phyloP scores from a whole-genome alignment of 1,284 basidiomycete species.

The Tilletia caries region DNA sequence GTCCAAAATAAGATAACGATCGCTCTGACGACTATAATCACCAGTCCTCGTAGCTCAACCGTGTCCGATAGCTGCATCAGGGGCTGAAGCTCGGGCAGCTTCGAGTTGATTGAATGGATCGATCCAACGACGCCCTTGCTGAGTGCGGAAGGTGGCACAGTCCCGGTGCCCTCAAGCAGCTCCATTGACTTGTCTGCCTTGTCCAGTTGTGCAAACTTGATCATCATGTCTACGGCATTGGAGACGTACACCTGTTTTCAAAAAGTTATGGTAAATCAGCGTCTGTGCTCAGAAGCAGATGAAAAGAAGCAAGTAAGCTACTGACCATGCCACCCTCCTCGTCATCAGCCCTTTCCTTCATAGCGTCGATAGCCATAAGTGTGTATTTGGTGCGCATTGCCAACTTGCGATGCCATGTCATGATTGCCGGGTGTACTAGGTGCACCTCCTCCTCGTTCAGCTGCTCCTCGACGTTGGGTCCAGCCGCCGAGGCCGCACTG shows the following conservation, averaged over 20 bases:
- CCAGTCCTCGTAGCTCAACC: neutral
- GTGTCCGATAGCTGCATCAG: neutral
- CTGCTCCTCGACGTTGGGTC: no score
- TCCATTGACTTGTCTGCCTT: neutral
- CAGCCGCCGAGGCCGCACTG: no score
- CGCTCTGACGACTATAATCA: neutral
- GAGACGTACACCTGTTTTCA: no score
- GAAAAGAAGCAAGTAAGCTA: no score
- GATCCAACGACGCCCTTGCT: no score
- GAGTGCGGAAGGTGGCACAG: neutral
- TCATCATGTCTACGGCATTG: neutral
- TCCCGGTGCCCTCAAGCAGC: neutral
- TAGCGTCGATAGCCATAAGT: no score
- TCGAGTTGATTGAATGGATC: neutral
- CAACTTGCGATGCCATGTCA: no score
- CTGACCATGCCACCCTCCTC: no score
- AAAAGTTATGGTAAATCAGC: neutral
- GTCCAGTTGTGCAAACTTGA: neutral
- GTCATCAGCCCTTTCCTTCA: no score
- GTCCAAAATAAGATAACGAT: neutral
- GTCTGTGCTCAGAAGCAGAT: neutral
- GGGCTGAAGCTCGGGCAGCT: neutral
- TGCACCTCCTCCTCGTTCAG: no score
- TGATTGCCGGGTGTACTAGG: no score
- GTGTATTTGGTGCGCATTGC: no score